Evolutionary conservation across 768 basidiomycete genomes (phyloP).

Genomic region (Kwoniella heveanensis): DNA sequence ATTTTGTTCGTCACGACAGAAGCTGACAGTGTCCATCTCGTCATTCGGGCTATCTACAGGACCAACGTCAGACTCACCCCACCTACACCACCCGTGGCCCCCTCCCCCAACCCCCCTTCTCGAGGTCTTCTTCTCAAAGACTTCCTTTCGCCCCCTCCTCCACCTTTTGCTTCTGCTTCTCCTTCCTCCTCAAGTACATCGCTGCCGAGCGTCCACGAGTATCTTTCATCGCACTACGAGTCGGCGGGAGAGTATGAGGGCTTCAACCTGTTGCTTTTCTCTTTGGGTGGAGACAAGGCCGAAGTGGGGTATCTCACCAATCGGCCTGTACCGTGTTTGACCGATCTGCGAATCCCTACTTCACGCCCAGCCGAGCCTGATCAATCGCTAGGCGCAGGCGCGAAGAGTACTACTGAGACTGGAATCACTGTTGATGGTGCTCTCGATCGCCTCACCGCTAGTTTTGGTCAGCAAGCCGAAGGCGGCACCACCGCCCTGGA

Average conservation of each 20-base stretch:
- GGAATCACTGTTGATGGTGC: too few species aligned
- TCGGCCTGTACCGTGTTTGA: slow-evolving; percentile 29
- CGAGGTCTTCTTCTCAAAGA: slow-evolving; percentile 52
- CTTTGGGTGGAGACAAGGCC: slow-evolving; percentile 18
- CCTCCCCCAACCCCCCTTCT: slow-evolving; percentile 34
- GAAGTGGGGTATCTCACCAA: slow-evolving; percentile 44
- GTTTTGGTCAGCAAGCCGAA: not conserved
- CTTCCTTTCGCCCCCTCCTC: slow-evolving; percentile 36
- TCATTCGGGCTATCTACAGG: slow-evolving; percentile 8
- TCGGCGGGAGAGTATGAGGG: slow-evolving; percentile 50
- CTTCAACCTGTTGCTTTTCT: slow-evolving; percentile 56
- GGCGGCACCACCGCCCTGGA: too few species aligned
- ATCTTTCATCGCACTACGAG: slow-evolving; percentile 31
- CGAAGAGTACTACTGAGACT: too few species aligned
- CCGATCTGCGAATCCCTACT: slow-evolving; percentile 8
- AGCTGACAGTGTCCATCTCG: not conserved
- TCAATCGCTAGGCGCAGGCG: too few species aligned
- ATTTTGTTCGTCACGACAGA: not conserved
- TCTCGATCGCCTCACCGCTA: too few species aligned
- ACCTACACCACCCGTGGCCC: slow-evolving; percentile 13
- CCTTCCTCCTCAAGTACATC: not conserved
- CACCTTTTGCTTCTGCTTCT: not conserved
- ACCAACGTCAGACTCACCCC: slow-evolving; percentile 40
- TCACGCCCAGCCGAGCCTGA: not conserved
- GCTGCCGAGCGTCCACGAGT: slow-evolving; percentile 18